A percentile compares a stretch with the other conserved stretches of the same genome.
These are phyloP conservation scores for Sechiopsis laciniata DNA, from an alignment of 306 rosid genomes.

Conservation along the genomic window DNA sequence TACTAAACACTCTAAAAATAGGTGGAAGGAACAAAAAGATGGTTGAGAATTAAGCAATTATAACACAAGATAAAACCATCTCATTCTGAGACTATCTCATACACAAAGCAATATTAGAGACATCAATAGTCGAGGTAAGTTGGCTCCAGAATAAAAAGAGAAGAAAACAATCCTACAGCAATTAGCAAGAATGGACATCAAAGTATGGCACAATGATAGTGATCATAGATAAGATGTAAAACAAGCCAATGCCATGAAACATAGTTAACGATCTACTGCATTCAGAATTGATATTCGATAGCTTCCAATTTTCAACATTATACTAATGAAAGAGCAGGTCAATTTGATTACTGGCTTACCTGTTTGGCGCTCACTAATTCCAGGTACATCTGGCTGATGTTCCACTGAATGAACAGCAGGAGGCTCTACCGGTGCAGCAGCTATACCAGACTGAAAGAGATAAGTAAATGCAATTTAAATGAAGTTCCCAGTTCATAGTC, in stretches of 20 bases:
- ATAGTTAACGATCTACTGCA: neutral
- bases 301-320: neutral
- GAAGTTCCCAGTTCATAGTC: neutral
- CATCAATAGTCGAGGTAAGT: neutral
- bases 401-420: conserved; percentile 31
- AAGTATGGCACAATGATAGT: neutral
- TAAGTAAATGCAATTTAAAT: neutral
- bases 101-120: neutral
- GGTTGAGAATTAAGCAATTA: neutral
- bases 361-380: conserved; percentile 61
- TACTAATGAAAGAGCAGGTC: conserved; percentile 7
- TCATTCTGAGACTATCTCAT: neutral
- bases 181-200: neutral
- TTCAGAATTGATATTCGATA: too few species aligned
- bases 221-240: neutral
- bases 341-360: conserved; percentile 34
- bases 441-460: conserved; percentile 35
- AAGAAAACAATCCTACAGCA: neutral
- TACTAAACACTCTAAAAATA: neutral
- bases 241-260: neutral
- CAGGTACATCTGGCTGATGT: conserved; percentile 59
- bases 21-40: neutral
- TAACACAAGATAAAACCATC: conserved; percentile 7
- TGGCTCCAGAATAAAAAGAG: neutral
- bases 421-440: conserved; percentile 29